Evolutionary conservation across 2,329 filamentous ascomycete species (phyloP).

Genomic region (Sclerotinia borealis): DNA sequence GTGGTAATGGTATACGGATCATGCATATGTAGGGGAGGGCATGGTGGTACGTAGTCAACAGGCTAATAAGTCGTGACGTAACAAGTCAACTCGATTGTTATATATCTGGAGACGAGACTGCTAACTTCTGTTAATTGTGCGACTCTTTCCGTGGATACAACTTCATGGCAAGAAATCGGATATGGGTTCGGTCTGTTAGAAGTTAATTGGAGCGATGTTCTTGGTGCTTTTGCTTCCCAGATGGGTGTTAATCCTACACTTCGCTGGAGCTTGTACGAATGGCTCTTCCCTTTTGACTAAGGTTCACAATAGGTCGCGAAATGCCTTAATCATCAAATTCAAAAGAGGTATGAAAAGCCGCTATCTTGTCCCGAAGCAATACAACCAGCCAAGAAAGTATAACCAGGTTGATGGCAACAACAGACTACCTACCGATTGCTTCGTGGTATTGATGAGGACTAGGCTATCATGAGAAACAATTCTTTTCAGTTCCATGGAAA

Average conservation of each 20-base stretch:
- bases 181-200: too few species aligned
- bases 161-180: too few species aligned
- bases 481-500: too few species aligned
- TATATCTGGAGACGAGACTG: not conserved
- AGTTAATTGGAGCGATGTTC: too few species aligned
- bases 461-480: too few species aligned
- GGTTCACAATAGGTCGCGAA: not conserved
- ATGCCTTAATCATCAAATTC: not conserved
- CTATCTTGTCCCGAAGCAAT: too few species aligned
- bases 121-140: not conserved
- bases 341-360: not conserved
- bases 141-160: too few species aligned
- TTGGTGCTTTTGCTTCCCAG: not conserved
- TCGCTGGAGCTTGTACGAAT: not conserved
- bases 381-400: too few species aligned
- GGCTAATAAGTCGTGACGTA: not conserved
- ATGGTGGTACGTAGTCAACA: not conserved
- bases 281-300: not conserved
- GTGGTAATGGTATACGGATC: not conserved
- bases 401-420: too few species aligned
- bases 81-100: not conserved
- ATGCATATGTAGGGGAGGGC: not conserved
- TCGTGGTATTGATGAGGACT: too few species aligned
- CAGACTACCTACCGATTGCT: too few species aligned
- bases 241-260: not conserved